Evolutionary conservation across 306 rosid species (phyloP).

Genomic region (Cucurbita ficifolia): DNA sequence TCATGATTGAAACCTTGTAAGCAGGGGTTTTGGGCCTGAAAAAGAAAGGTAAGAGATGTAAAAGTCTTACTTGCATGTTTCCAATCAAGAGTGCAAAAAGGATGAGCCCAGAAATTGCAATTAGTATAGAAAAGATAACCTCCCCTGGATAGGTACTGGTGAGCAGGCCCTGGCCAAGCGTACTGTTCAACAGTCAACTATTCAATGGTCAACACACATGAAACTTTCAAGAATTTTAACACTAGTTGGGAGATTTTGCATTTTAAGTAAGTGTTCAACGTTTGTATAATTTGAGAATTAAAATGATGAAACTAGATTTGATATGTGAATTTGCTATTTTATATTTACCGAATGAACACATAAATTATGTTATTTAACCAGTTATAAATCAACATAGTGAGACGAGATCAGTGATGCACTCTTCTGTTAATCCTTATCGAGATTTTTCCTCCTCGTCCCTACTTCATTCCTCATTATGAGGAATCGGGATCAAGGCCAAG

Average conservation of each 20-base stretch:
- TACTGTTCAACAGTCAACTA: slow-evolving; percentile 26
- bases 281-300: no score
- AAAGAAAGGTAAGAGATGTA: background rate
- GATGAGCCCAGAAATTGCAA: slow-evolving; percentile 35
- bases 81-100: slow-evolving; percentile 70
- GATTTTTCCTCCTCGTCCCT: no score
- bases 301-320: no score
- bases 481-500: no score
- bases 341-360: no score
- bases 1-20: background rate
- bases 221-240: background rate
- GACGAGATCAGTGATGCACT: no score
- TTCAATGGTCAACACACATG: background rate
- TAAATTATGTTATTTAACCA: no score
- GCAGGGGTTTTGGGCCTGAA: background rate
- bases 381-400: no score
- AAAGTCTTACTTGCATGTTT: slow-evolving; percentile 62
- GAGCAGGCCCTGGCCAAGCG: slow-evolving; percentile 86
- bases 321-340: no score
- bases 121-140: slow-evolving; percentile 59
- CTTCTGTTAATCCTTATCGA: no score
- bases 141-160: slow-evolving; percentile 70
- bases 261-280: no score
- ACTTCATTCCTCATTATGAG: no score
- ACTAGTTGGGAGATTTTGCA: background rate